These are phyloP conservation scores for Curvularia sp. DNA, from an alignment of 2,329 filamentous ascomycete species.

Conservation along the genomic window DNA sequence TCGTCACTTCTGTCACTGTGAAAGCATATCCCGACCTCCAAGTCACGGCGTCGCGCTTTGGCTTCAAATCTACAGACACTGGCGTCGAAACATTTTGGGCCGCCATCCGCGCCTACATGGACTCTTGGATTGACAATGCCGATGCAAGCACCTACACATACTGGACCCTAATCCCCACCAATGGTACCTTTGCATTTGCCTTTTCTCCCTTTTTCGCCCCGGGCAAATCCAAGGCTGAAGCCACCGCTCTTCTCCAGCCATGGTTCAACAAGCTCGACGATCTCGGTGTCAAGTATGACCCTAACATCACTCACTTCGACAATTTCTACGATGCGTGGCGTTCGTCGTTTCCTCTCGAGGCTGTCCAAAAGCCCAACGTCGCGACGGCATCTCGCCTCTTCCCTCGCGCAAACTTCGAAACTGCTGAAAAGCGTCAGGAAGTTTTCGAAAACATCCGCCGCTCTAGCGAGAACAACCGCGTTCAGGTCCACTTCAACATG, in stretches of 20 bases:
- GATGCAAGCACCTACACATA: constrained; percentile 48
- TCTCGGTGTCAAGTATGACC: constrained; percentile 41
- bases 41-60: constrained; percentile 42
- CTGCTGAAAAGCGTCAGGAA: constrained; percentile 41
- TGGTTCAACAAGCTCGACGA: constrained; percentile 41
- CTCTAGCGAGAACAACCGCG: constrained; percentile 45
- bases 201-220: constrained; percentile 49
- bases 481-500: constrained; percentile 49
- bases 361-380: constrained; percentile 42
- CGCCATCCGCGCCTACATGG: constrained; percentile 38
- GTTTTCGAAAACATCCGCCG: constrained; percentile 36
- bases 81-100: constrained; percentile 49
- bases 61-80: constrained; percentile 41
- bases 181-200: constrained; percentile 42
- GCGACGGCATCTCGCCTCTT: constrained; percentile 46
- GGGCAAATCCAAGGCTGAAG: constrained; percentile 40
- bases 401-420: constrained; percentile 45
- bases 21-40: constrained; percentile 44
- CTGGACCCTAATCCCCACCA: constrained; percentile 42
- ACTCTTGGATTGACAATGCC: constrained; percentile 46
- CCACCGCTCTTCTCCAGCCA: constrained; percentile 41
- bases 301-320: constrained; percentile 45
- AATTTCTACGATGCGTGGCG: constrained; percentile 45
- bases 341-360: constrained; percentile 46
- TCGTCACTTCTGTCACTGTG: constrained; percentile 45